A percentile compares a stretch with the other conserved stretches of the same genome.
These are phyloP conservation scores for Acidiella bohemica DNA, from an alignment of 495 filamentous ascomycete genomes.

Conservation along the genomic window DNA sequence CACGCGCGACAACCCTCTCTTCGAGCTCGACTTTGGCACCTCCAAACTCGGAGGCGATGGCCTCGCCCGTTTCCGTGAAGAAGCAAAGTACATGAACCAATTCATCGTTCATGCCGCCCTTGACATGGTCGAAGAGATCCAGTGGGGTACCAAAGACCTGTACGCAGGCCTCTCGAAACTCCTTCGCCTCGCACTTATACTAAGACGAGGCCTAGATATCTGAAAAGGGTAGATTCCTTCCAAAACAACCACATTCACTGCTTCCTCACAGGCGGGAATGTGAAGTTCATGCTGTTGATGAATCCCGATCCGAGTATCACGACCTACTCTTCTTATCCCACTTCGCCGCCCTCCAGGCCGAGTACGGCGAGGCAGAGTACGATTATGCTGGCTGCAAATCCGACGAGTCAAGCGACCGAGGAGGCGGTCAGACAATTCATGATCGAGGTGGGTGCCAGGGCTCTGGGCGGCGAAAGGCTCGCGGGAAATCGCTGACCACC, in stretches of 20 bases:
- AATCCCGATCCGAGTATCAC: conserved; percentile 44
- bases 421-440: conserved; percentile 92
- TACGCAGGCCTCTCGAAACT: conserved; percentile 24
- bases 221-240: conserved; percentile 89
- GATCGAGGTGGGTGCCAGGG: conserved; percentile 45
- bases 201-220: conserved; percentile 49
- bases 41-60: conserved; percentile 91
- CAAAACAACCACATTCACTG: conserved; percentile 80
- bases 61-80: conserved; percentile 67
- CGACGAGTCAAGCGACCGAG: conserved; percentile 74
- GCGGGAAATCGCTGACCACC: too few relatives aligned
- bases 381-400: conserved; percentile 56
- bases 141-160: conserved; percentile 76
- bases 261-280: conserved; percentile 72
- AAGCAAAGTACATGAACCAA: conserved; percentile 86
- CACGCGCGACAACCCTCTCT: conserved; percentile 85
- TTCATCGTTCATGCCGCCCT: conserved; percentile 88
- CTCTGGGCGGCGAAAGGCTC: too few relatives aligned
- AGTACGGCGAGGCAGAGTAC: conserved; percentile 20
- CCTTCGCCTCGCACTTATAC: neutral
- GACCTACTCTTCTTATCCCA: conserved; percentile 21
- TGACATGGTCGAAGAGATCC: conserved; percentile 88
- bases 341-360: conserved; percentile 25
- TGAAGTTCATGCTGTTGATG: conserved; percentile 83
- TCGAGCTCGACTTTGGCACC: conserved; percentile 91